A percentile compares a stretch with the other conserved stretches of the same genome.
phyloP scores from a whole-genome alignment of 2,329 filamentous ascomycete species.

The Aspergillus pseudoterreus region DNA sequence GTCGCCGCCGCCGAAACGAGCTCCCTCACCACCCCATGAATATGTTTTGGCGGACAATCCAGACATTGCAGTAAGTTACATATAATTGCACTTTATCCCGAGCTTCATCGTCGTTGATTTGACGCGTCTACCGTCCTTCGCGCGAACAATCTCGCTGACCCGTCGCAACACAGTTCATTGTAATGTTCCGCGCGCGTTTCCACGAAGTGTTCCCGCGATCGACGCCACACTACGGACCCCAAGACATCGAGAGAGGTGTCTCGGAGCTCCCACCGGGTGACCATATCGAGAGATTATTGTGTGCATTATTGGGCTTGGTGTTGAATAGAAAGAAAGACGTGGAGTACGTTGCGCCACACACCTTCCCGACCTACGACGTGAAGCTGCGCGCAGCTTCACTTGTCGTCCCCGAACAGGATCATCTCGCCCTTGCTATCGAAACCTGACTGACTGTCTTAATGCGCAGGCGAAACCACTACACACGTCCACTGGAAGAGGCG shows the following conservation, averaged over 20 bases:
- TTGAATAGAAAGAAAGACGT: conserved; percentile 98
- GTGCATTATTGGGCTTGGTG: conserved; percentile 80
- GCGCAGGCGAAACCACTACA: conserved; percentile 81
- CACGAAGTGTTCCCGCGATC: conserved; percentile 84
- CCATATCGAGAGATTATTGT: conserved; percentile 81
- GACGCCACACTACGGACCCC: conserved; percentile 83
- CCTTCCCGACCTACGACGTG: conserved; percentile 4
- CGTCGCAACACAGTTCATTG: conserved; percentile 69
- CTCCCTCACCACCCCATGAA: conserved; percentile 85
- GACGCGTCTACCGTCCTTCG: conserved; percentile 28
- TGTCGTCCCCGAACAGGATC: background rate
- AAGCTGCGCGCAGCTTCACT: background rate
- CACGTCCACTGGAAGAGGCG: conserved; percentile 89
- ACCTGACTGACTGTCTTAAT: conserved; percentile 26
- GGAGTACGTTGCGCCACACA: conserved; percentile 65
- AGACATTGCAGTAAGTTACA: conserved; percentile 77
- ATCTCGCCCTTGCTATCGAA: conserved; percentile 1
- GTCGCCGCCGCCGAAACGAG: conserved; percentile 71
- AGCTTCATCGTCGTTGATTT: conserved; percentile 9
- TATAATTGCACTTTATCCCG: conserved; percentile 34
- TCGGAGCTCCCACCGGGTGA: conserved; percentile 74
- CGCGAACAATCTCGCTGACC: conserved; percentile 31
- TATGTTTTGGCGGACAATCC: conserved; percentile 85
- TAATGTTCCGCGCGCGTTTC: conserved; percentile 96
- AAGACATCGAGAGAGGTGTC: conserved; percentile 88